Base-by-base conservation (phyloP, 2,329 filamentous ascomycete species). In the Oidium heveae region DNA sequence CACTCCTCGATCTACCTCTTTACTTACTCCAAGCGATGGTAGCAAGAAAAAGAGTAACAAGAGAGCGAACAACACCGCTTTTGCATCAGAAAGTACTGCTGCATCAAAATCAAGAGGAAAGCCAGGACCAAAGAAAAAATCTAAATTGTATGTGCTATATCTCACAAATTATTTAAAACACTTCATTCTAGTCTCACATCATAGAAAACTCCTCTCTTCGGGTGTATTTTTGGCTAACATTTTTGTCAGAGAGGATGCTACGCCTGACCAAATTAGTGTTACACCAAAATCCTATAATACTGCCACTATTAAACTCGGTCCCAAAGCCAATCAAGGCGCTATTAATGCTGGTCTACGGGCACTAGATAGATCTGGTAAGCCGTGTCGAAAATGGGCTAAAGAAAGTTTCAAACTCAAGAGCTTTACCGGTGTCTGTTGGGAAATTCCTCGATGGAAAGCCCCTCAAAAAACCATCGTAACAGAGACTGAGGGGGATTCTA, bases 331-430 rank as follows among this genome's bases (percentile, higher is more conserved):
- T 67, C 85, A 89, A 63, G 91, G 91, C 59, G 89, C 89, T 57
- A 98, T 98, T 74, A 98, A 98, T 66, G 91, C 91, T 55, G 86
- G 86, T 54, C 80, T 98, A 52, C 86, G 91, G 55, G 89, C 91
- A 13, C 83, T 98, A 59, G 91, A 98, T 68, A 82, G 89, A 57
- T 84, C 84, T 8, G 89, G 89, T 60, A 84, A 89, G 64, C 88
- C 91, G 10, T 95, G 88, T 68, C 84, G 89, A 59, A 88, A 81
- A 66, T 98, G 91, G 91, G 74, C 79, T 65, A 85, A 81, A 67
- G 86, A 86, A 59, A 76, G 80, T 55, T 86, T 96, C 66, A 75
- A 74, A 52, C 72, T 96, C 61, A 94, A 94, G 73, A 94, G 82
- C 67, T 96, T 96, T 66, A 95, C 89, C 0, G 89, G 89, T 54